Percentiles rank a stretch among this genome's conserved stretches.
Evolutionary conservation across 2,329 filamentous ascomycete species (phyloP).

Genomic region (Colletotrichum chrysophilum): DNA sequence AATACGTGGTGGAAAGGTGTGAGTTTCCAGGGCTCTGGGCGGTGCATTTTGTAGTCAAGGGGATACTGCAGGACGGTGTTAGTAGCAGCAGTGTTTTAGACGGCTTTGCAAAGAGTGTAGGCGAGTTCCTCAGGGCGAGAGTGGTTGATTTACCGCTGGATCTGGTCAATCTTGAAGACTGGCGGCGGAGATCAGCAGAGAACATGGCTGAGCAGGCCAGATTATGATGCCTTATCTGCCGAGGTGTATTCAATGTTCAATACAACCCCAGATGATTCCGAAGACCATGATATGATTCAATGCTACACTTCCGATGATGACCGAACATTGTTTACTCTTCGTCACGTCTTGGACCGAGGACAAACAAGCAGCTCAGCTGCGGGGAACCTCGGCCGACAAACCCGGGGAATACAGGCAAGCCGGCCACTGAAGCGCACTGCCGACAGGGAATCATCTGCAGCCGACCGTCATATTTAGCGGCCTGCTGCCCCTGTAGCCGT

Average conservation of each 20-base stretch:
- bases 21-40: conserved; percentile 47
- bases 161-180: conserved; percentile 26
- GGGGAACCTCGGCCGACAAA: background rate
- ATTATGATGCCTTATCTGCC: background rate
- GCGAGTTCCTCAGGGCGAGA: conserved; percentile 48
- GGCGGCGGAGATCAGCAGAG: conserved; percentile 8
- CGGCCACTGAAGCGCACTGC: background rate
- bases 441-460: background rate
- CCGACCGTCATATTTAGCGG: background rate
- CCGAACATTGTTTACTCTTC: background rate
- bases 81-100: conserved; percentile 53
- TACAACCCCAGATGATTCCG: background rate
- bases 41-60: conserved; percentile 52
- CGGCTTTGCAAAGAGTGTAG: conserved; percentile 56
- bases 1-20: conserved; percentile 46
- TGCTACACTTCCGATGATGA: background rate
- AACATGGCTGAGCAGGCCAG: background rate
- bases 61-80: conserved; percentile 47
- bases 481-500: background rate
- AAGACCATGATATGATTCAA: background rate
- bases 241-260: background rate
- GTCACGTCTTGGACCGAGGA: background rate
- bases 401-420: background rate
- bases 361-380: background rate
- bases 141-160: conserved; percentile 31